Evolutionary conservation across 768 basidiomycete genomes (phyloP), one percentile per base, ranked within the genome.

Genomic region (Russula earlei): DNA sequence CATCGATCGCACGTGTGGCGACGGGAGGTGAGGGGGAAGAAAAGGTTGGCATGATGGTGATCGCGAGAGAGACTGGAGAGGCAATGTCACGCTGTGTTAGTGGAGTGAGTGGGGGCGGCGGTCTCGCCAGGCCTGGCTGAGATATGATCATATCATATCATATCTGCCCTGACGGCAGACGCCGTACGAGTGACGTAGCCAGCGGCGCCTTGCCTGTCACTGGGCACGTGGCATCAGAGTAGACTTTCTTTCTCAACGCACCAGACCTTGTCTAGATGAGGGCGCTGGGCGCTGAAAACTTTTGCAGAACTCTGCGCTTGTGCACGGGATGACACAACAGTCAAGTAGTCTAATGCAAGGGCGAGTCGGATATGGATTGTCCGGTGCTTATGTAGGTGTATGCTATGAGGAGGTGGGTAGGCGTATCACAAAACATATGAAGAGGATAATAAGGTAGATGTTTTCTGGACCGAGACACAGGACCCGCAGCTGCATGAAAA

Each of bases 401-500:
- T 49, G 38, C 38, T 44, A 48, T 47, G 37, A 20, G 22, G 33
- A 36, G 20, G 51, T 31, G 33, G 22, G 40, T n/a, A 20, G 33
- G 24, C 36, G 40, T 36, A 42, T 54, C 42, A 44, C 41, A 47
- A 43, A 43, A 58, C 46, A 53, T 53, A 49, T 54, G 52, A 20
- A 41, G 47, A 41, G 52, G 44, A 29, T 43, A 58, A 58, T 58
- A 58, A 58, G 44, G 43, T 58, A 58, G 34, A 31, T 56, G 55
- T 41, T 42, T 44, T 36, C 38, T 41, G 38, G 27, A 20, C 22
- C 31, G 41, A 19, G 34, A 14, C n/a, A n/a, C n/a, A n/a, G n/a
- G n/a, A n/a, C n/a, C n/a, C 40, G 9, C 24, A 41, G 50, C 20
- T n/a, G 31, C 31, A 29, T 7, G 24, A 25, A 41, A 34, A 22